These are phyloP conservation scores for Croton setiger DNA, from an alignment of 441 rosid genomes.

Conservation along the genomic window DNA sequence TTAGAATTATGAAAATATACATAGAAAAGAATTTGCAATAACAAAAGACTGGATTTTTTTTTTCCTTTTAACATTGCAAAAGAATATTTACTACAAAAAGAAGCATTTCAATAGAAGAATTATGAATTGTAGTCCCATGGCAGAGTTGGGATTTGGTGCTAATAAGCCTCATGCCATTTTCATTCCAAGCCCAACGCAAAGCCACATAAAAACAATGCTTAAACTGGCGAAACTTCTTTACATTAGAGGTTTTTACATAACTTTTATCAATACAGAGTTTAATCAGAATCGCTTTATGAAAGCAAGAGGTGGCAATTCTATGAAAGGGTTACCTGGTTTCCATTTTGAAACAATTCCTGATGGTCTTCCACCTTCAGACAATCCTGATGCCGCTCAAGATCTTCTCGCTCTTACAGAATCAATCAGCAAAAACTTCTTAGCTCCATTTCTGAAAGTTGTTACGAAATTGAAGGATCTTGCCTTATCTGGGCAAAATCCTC, in stretches of 20 bases:
- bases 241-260: constrained; percentile 35
- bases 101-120: too few relatives aligned
- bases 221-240: constrained; percentile 42
- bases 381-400: constrained; percentile 37
- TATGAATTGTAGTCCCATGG: too few relatives aligned
- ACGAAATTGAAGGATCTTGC: constrained; percentile 15
- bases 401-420: constrained; percentile 31
- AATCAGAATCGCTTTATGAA: constrained; percentile 38
- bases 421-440: constrained; percentile 24
- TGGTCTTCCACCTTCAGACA: constrained; percentile 36
- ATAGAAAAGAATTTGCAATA: too few relatives aligned
- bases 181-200: constrained; percentile 45
- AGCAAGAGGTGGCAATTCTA: constrained; percentile 30
- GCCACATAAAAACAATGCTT: constrained; percentile 47
- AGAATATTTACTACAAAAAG: too few relatives aligned
- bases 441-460: constrained; percentile 31
- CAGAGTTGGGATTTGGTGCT: too few relatives aligned
- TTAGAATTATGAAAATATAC: too few relatives aligned
- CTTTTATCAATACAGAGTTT: constrained; percentile 44
- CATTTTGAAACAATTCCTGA: constrained; percentile 42
- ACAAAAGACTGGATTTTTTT: too few relatives aligned
- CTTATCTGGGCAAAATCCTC: constrained; percentile 18
- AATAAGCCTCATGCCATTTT: constrained; percentile 34
- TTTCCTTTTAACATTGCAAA: too few relatives aligned
- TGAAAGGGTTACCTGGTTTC: constrained; percentile 33